Evolutionary conservation across 352 stramenopile genomes (phyloP), one percentile per base, ranked within the genome.

Genomic region (Pythium dissimile): DNA sequence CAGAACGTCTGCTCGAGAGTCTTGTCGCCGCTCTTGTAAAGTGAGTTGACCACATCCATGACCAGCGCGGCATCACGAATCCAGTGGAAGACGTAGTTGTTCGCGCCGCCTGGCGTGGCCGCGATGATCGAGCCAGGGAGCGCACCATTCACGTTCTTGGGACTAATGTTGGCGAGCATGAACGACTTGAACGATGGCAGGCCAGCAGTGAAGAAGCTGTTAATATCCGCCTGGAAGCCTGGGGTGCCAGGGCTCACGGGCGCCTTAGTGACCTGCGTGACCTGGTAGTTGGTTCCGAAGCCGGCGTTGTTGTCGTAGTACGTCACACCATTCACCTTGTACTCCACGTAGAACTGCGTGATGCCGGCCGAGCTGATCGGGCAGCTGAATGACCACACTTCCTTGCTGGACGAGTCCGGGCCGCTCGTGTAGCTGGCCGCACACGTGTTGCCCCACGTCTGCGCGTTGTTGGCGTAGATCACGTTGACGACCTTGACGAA

Each of bases 21-120:
- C 34, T 24, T 43, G 45, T 66, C 51, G 27, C 59, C 59, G 15
- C 20, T 21, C 44, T 60, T 60, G 51, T 66, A 61, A 0, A 61
- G 16, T 18, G 59, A 41, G 32, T 60, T 54, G 32, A 61, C 45
- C 12, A 60, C 50, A 12, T 60, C 59, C 59, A 66, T 66, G 21
- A 66, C 59, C 10, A 66, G 31, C 12, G 26, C 41, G 15, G 59
- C 59, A 34, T 66, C 59, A 52, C 59, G 59, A 20, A 66, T 58
- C 59, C 50, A 66, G 59, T 66, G 59, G 50, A 47, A 66, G 20
- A 66, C 34, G 43, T 66, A 66, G 51, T 66, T 66, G 59, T 66
- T 66, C 8, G 34, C 51, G 4, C 34, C 35, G 3, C 23, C 27
- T 5, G 51, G 20, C 27, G 43, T 47, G 6, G 59, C 59, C 5